phyloP scores from a whole-genome alignment of 805 yeast genomes.

The Alloascoidea africana region DNA sequence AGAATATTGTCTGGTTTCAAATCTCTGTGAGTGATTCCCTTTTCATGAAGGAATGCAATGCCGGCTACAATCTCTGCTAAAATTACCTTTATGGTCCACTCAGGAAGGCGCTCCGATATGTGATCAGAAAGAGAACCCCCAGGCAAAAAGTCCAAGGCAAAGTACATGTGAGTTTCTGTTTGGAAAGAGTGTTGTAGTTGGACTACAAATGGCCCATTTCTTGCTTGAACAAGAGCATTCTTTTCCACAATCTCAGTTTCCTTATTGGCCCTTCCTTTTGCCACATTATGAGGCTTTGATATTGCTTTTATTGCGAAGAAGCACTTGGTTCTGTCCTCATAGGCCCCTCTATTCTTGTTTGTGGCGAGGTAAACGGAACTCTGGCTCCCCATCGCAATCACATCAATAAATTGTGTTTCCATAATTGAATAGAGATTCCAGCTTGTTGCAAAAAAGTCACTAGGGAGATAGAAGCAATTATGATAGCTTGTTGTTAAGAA shows the following conservation, averaged over 20 bases:
- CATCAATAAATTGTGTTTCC: no score
- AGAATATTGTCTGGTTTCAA: constrained; percentile 92
- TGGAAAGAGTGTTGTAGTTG: constrained; percentile 94
- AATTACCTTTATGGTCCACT: no score
- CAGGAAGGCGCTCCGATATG: no score
- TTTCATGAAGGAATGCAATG: constrained; percentile 76
- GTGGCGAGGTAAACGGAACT: no score
- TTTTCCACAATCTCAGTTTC: constrained; percentile 95
- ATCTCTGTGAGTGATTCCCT: constrained; percentile 90
- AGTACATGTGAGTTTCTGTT: constrained; percentile 85
- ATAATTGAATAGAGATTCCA: no score
- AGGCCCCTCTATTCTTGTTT: no score
- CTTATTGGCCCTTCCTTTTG: constrained; percentile 85
- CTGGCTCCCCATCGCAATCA: no score
- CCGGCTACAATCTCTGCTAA: constrained; percentile 91
- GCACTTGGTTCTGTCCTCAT: no score
- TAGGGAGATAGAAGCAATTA: no score
- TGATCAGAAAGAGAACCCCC: constrained; percentile 97
- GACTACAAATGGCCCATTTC: constrained; percentile 89
- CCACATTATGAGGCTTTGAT: constrained; percentile 86
- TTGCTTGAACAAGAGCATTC: constrained; percentile 85
- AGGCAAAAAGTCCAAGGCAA: constrained; percentile 84
- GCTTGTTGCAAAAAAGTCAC: no score
- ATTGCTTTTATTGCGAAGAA: constrained; percentile 90
- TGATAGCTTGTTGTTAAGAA: no score